Conservation (phyloP, 495 filamentous ascomycete genomes). For the Talaromyces stipitatus region DNA sequence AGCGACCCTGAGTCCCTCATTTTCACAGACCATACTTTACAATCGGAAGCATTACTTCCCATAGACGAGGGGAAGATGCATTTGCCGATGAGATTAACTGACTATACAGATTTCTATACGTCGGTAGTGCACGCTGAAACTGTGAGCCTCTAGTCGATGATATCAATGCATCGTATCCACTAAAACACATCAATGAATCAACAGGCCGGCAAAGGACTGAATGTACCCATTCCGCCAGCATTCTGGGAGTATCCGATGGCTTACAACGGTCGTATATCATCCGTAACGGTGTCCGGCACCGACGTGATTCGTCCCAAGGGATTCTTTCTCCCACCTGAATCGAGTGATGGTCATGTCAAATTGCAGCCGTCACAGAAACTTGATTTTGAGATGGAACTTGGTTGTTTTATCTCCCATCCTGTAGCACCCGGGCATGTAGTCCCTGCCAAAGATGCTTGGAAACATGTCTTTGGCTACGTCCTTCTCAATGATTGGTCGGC, state of each 20-base stretch:
- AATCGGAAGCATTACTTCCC: slow-evolving; percentile 31
- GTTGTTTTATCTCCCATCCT: slow-evolving; percentile 57
- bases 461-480: slow-evolving; percentile 73
- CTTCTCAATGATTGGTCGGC: slow-evolving; percentile 75
- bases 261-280: slow-evolving; percentile 53
- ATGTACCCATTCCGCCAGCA: neutral
- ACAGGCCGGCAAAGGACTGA: neutral
- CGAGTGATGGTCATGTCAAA: slow-evolving; percentile 11
- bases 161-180: neutral
- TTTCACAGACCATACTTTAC: slow-evolving; percentile 44
- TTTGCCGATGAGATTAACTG: slow-evolving; percentile 70
- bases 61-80: slow-evolving; percentile 48
- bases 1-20: slow-evolving; percentile 41
- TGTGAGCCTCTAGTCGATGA: neutral
- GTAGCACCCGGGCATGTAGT: slow-evolving; percentile 11
- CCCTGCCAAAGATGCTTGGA: slow-evolving; percentile 47
- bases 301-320: slow-evolving; percentile 62
- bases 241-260: slow-evolving; percentile 1
- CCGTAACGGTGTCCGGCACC: slow-evolving; percentile 65
- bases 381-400: slow-evolving; percentile 81
- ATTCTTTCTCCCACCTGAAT: slow-evolving; percentile 53
- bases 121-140: neutral
- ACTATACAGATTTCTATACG: slow-evolving; percentile 81
- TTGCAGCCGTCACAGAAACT: slow-evolving; percentile 52
- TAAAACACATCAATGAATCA: neutral